Base-by-base conservation (phyloP, 2,329 filamentous ascomycete genomes). In the Cadophora malorum region DNA sequence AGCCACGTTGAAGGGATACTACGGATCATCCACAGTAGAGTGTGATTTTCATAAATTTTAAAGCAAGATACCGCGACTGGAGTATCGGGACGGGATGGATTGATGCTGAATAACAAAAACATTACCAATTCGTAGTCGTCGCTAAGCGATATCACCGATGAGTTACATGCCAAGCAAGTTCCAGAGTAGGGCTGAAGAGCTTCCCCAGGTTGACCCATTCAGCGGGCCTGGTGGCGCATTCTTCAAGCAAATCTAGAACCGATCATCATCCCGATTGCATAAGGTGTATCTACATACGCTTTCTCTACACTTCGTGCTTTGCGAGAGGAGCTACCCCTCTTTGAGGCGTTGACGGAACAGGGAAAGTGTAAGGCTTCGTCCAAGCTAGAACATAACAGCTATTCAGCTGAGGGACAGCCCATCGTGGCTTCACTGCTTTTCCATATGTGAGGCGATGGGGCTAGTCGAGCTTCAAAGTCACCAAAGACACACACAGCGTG, bases 151-250 rank as follows among this genome's bases (percentile, higher is more conserved):
- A 59, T 41, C 55, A 14, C 55, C 55, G 55, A 59, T 31, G 35
- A n/a, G 14, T 41, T 31, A 12, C 55, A 59, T 59, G 55, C 55
- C 21, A 59, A 41, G 55, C 35, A 3, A 38, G 7, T 10, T 38
- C 12, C 12, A 38, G 8, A 38, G 14, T 41, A 59, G 50, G 62
- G 62, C 62, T 64, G 62, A 64, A 41, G 16, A 21, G 28, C 19
- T 21, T 41, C 49, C 31, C 50, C 50, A 55, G 62, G 31, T 64
- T 53, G 8, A 64, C 31, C 62, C 62, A 64, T 55, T 55, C 35
- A 64, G 62, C 33, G 38, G 49, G n/a, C 16, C n/a, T 4, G 14
- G 62, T 64, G 62, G 62, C 62, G 49, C 25, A 4, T 21, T 35
- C 31, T 4, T 28, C 10, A 23, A 12, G 33, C n/a, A 16, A 23